Evolutionary conservation across 1,284 basidiomycete genomes (phyloP).

Genomic region (Boletus hoseneyae): DNA sequence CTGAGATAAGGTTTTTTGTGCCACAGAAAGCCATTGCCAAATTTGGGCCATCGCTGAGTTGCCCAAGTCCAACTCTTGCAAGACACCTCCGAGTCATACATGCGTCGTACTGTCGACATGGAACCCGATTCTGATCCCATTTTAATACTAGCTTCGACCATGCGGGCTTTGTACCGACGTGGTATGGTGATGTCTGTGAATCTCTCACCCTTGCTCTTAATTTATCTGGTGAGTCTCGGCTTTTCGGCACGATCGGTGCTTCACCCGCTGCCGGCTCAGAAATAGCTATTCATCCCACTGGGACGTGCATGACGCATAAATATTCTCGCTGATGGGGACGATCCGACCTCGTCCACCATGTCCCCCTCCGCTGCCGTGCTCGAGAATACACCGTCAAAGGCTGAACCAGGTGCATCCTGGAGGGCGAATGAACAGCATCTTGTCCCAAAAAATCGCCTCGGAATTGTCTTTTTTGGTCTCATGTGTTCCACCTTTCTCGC

Average conservation of each 20-base stretch:
- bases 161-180: too few relatives aligned
- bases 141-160: too few relatives aligned
- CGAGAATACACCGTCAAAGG: constrained; percentile 21
- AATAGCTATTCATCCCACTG: constrained; percentile 11
- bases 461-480: constrained; percentile 53
- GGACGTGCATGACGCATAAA: constrained; percentile 9
- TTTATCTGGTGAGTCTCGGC: too few relatives aligned
- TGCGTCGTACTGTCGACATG: too few relatives aligned
- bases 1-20: constrained; percentile 37
- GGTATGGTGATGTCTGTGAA: too few relatives aligned
- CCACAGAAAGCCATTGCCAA: constrained; percentile 24
- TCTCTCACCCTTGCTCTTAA: too few relatives aligned
- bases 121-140: too few relatives aligned
- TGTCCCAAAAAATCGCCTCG: constrained; percentile 52
- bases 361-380: not conserved
- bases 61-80: too few relatives aligned
- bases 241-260: too few relatives aligned
- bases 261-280: constrained; percentile 1
- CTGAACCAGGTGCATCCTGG: constrained; percentile 47
- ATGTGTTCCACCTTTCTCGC: constrained; percentile 56
- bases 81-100: too few relatives aligned
- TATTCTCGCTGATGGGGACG: not conserved
- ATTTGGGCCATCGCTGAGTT: constrained; percentile 24
- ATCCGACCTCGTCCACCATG: constrained; percentile 5
- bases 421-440: constrained; percentile 49